These are phyloP conservation scores for Pyricularia sp. DNA, from an alignment of 2,329 filamentous ascomycete species.

Conservation along the genomic window DNA sequence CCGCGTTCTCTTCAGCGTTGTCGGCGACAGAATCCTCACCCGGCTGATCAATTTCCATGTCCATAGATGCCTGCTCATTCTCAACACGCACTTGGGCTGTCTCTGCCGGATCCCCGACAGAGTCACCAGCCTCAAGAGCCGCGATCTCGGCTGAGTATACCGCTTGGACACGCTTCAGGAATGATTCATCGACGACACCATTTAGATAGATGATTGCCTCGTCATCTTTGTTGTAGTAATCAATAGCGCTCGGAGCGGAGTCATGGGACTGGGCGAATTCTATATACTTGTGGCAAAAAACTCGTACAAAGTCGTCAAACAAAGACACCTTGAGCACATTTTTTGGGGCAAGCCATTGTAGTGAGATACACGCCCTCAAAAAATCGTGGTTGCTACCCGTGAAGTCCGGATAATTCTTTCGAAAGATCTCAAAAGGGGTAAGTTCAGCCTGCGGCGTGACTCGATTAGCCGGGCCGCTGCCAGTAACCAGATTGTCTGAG, in stretches of 20 bases:
- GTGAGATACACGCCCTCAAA: conserved; percentile 31
- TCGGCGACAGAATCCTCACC: neutral
- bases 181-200: conserved; percentile 14
- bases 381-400: conserved; percentile 30
- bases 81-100: neutral
- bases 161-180: conserved; percentile 8
- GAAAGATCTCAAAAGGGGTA: conserved; percentile 20
- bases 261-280: conserved; percentile 19
- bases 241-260: conserved; percentile 23
- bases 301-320: conserved; percentile 43
- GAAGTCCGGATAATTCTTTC: conserved; percentile 31
- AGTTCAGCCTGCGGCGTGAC: conserved; percentile 10
- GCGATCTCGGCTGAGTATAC: conserved; percentile 10
- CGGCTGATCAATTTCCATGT: neutral
- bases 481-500: neutral
- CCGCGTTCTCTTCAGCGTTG: neutral
- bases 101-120: neutral
- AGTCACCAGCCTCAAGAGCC: neutral
- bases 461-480: conserved; percentile 2
- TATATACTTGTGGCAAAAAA: conserved; percentile 31
- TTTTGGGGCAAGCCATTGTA: conserved; percentile 25
- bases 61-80: neutral
- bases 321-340: conserved; percentile 27
- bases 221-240: conserved; percentile 29
- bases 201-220: conserved; percentile 13